Conservation (phyloP, 257 asterid genomes). For the Solanum peruvianum region DNA sequence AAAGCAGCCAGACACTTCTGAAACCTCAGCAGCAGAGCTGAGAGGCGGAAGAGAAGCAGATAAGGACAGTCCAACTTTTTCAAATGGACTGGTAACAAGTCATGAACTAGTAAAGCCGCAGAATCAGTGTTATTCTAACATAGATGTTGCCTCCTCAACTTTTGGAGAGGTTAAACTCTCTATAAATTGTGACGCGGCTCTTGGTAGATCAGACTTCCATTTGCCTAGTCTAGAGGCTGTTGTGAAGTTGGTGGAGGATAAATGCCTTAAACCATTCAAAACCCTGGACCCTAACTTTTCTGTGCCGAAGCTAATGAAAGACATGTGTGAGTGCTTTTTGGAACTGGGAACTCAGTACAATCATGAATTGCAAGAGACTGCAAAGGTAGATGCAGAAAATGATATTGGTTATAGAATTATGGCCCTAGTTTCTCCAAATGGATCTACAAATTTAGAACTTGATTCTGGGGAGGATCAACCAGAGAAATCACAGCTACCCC, state of each 20-base stretch:
- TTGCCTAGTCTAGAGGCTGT: slow-evolving; percentile 17
- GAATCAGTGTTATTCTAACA: not conserved
- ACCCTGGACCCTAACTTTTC: slow-evolving; percentile 32
- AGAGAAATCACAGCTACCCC: slow-evolving; percentile 10
- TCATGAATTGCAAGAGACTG: not conserved
- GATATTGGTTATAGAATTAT: not conserved
- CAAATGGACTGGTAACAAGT: slow-evolving; percentile 14
- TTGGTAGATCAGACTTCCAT: slow-evolving; percentile 9
- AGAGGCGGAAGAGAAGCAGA: slow-evolving; percentile 7
- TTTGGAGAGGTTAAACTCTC: slow-evolving; percentile 21
- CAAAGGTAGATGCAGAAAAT: not conserved
- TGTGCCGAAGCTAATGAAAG: slow-evolving; percentile 39
- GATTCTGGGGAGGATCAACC: slow-evolving; percentile 14
- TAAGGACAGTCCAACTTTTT: slow-evolving; percentile 5
- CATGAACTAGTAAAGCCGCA: not conserved
- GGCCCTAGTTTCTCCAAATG: slow-evolving; percentile 11
- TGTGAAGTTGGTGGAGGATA: slow-evolving; percentile 13
- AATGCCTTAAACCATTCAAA: slow-evolving; percentile 32
- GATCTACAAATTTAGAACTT: slow-evolving; percentile 11
- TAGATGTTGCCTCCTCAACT: slow-evolving; percentile 18
- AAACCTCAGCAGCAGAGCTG: slow-evolving; percentile 10
- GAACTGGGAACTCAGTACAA: slow-evolving; percentile 27
- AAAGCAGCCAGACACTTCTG: slow-evolving; percentile 13
- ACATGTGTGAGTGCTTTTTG: slow-evolving; percentile 44
- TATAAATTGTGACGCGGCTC: slow-evolving; percentile 6